Base-by-base conservation (phyloP, 163 green algal species). In the Volvox carteri region DNA sequence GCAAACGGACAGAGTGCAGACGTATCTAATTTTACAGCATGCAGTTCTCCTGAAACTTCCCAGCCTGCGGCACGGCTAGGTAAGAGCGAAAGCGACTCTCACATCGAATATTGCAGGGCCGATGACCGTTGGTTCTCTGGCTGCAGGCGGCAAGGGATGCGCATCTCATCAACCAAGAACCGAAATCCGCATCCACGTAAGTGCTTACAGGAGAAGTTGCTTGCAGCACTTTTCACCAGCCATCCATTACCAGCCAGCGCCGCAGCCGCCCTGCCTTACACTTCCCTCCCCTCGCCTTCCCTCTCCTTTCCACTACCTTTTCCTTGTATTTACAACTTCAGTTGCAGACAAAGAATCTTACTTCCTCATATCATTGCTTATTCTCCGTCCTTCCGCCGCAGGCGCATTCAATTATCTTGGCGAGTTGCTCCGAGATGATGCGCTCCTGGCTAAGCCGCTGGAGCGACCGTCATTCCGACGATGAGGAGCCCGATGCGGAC, bases 321-420 rank as follows among this genome's bases (percentile, higher is more conserved):
- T n/a, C n/a, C n/a, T n/a, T n/a, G n/a, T n/a, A n/a, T n/a, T n/a
- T n/a, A n/a, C n/a, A n/a, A n/a, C n/a, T n/a, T n/a, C n/a, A n/a
- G n/a, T n/a, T n/a, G n/a, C n/a, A n/a, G n/a, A n/a, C n/a, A n/a
- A n/a, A n/a, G n/a, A n/a, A n/a, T n/a, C n/a, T n/a, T n/a, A n/a
- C n/a, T n/a, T n/a, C n/a, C n/a, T n/a, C n/a, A n/a, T n/a, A n/a
- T n/a, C n/a, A n/a, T n/a, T n/a, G n/a, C n/a, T n/a, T n/a, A n/a
- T n/a, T n/a, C n/a, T n/a, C n/a, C n/a, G n/a, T n/a, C n/a, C n/a
- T n/a, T n/a, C n/a, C n/a, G n/a, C n/a, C n/a, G n/a, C 48, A 88
- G 83, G 83, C 83, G 0, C 83, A 88, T n/a, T 81, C 83, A 0
- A 58, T 88, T 30, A 52, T 88, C 37, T 67, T 88, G 68, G 83